Percentiles rank a stretch among this genome's conserved stretches.
These are phyloP conservation scores for Hericium erinaceus DNA, from an alignment of 768 basidiomycete species.

Conservation along the genomic window DNA sequence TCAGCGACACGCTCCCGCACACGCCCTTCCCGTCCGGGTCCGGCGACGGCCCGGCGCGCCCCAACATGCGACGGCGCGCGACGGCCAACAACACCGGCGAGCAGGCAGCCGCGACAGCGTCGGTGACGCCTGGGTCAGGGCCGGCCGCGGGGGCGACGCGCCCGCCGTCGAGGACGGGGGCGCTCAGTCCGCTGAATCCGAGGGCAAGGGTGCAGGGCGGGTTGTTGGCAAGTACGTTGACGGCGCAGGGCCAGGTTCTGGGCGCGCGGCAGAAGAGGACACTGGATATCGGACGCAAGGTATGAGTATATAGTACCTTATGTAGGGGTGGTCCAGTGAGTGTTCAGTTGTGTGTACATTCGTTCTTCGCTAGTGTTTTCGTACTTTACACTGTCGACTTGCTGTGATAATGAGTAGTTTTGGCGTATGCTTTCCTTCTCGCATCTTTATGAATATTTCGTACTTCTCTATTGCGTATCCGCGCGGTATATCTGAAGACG, in stretches of 20 bases:
- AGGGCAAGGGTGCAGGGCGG: slow-evolving; percentile 15
- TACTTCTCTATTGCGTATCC: no score
- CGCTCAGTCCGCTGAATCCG: slow-evolving; percentile 13
- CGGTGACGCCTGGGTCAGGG: slow-evolving; percentile 18
- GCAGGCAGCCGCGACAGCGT: slow-evolving; percentile 21
- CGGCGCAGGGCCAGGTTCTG: slow-evolving; percentile 11
- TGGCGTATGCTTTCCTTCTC: no score
- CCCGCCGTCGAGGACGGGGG: slow-evolving; percentile 4
- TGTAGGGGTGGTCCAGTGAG: background rate
- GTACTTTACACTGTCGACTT: no score
- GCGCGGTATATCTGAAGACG: no score
- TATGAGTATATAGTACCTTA: background rate
- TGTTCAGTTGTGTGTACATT: background rate
- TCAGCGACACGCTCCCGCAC: slow-evolving; percentile 42
- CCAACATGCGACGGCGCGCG: slow-evolving; percentile 50
- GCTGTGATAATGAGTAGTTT: no score
- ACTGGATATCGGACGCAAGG: slow-evolving; percentile 11
- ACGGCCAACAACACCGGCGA: slow-evolving; percentile 21
- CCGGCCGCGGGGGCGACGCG: background rate
- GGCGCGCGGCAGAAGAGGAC: slow-evolving; percentile 11
- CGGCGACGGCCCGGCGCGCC: slow-evolving; percentile 24
- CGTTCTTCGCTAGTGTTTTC: no score
- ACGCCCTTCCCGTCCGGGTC: slow-evolving; percentile 7
- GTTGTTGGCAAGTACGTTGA: slow-evolving; percentile 8
- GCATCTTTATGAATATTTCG: no score